A percentile compares a stretch with the other conserved stretches of the same genome.
These are phyloP conservation scores for Drosera capensis DNA, from an alignment of 148 eudicot genomes.

Conservation along the genomic window DNA sequence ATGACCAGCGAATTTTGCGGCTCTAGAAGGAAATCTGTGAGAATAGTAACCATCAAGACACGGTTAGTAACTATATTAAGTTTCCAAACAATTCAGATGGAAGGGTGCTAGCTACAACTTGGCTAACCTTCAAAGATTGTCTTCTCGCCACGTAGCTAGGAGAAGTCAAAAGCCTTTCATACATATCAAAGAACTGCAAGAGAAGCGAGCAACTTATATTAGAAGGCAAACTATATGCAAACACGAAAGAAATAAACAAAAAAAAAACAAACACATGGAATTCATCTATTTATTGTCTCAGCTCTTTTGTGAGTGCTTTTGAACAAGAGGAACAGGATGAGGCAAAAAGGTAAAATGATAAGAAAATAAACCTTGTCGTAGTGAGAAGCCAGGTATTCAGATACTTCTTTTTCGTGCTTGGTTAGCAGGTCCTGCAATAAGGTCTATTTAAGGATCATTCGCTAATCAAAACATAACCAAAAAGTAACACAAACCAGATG, in stretches of 20 bases:
- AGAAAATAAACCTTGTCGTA: constrained; percentile 58
- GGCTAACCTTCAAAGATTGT: constrained; percentile 86
- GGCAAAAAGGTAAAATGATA: constrained; percentile 1
- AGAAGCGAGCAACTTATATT: constrained; percentile 8
- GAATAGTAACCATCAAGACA: constrained; percentile 24
- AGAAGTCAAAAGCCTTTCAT: constrained; percentile 66
- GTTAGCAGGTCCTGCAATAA: constrained; percentile 73
- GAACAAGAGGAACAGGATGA: not conserved
- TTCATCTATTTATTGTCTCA: too few relatives aligned
- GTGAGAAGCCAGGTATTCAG: constrained; percentile 58
- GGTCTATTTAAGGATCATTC: constrained; percentile 8
- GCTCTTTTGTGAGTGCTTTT: too few relatives aligned
- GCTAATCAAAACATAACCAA: too few relatives aligned
- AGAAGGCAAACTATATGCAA: not conserved
- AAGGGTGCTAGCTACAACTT: not conserved
- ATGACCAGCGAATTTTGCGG: constrained; percentile 84
- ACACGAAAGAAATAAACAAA: not conserved
- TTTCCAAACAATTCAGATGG: not conserved
- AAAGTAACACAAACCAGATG: too few relatives aligned
- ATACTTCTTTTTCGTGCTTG: constrained; percentile 56
- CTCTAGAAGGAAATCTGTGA: constrained; percentile 90
- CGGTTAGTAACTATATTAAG: constrained; percentile 6
- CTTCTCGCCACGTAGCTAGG: constrained; percentile 86
- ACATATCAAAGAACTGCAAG: constrained; percentile 71
- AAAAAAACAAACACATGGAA: not conserved